These are phyloP conservation scores for Umbilicus rupestris DNA, from an alignment of 164 flowering plant species.

Conservation along the genomic window DNA sequence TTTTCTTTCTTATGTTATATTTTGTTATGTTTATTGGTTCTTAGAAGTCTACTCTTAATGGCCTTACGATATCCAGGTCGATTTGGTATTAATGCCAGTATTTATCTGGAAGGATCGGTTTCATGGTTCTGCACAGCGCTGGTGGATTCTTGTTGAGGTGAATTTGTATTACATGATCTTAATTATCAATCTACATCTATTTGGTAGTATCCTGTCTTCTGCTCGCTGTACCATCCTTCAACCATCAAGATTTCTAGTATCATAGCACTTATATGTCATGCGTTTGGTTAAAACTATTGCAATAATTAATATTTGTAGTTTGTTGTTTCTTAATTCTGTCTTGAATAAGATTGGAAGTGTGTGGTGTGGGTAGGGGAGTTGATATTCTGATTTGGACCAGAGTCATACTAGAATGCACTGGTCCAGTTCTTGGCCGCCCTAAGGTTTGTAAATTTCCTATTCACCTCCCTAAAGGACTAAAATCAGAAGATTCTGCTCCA, in stretches of 20 bases:
- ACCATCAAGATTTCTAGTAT: no score
- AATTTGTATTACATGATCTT: background rate
- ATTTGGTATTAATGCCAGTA: slow-evolving; percentile 71
- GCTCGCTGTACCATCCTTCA: background rate
- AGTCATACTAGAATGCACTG: no score
- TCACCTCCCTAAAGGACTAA: no score
- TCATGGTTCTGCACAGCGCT: slow-evolving; percentile 75
- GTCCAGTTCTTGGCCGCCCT: no score
- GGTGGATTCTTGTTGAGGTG: slow-evolving; percentile 99
- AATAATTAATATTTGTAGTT: no score
- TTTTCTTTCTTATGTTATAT: background rate
- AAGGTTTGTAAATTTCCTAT: no score
- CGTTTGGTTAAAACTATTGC: background rate
- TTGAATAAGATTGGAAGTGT: no score
- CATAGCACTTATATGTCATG: background rate
- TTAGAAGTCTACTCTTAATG: background rate
- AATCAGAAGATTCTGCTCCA: no score
- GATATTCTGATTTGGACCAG: no score
- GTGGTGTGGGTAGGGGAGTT: no score
- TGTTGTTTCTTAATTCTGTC: no score
- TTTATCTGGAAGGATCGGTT: slow-evolving; percentile 95
- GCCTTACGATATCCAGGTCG: slow-evolving; percentile 40
- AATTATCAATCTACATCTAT: background rate
- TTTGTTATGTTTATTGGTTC: background rate
- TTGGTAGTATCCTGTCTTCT: background rate